A percentile compares a stretch with the other conserved stretches of the same genome.
These are phyloP conservation scores for Dryadomyces quercus-mongolicae DNA, from an alignment of 2,329 filamentous ascomycete genomes.

Conservation along the genomic window DNA sequence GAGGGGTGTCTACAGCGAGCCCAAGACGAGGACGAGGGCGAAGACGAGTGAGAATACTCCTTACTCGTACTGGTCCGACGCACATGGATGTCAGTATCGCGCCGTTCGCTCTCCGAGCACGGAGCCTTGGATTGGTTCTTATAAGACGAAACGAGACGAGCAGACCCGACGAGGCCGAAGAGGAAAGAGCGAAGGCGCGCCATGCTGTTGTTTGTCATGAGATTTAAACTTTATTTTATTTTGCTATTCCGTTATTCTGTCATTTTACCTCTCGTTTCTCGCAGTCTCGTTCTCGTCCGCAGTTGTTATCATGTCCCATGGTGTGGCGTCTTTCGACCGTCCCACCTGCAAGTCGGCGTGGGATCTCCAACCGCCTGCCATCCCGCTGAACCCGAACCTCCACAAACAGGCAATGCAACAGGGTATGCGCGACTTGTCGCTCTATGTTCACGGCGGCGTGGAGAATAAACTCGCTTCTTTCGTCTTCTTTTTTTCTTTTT, in stretches of 20 bases:
- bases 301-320: background rate
- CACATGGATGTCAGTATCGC: no score
- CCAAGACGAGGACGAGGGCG: background rate
- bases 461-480: background rate
- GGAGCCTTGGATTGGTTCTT: background rate
- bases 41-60: no score
- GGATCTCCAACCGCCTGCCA: no score
- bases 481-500: background rate
- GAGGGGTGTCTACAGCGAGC: background rate
- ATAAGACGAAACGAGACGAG: background rate
- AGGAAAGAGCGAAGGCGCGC: background rate
- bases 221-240: background rate
- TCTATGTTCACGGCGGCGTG: no score
- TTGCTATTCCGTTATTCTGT: no score
- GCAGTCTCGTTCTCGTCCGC: background rate
- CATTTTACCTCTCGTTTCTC: no score
- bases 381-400: no score
- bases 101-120: background rate
- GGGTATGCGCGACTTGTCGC: no score
- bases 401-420: no score
- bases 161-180: background rate
- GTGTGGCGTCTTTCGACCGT: no score
- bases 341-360: no score
- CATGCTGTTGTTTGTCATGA: background rate
- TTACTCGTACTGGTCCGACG: no score